Evolutionary conservation across 2,329 filamentous ascomycete species (phyloP), one percentile per base, ranked within the genome.

Genomic region (Penicillium brevicompactum): DNA sequence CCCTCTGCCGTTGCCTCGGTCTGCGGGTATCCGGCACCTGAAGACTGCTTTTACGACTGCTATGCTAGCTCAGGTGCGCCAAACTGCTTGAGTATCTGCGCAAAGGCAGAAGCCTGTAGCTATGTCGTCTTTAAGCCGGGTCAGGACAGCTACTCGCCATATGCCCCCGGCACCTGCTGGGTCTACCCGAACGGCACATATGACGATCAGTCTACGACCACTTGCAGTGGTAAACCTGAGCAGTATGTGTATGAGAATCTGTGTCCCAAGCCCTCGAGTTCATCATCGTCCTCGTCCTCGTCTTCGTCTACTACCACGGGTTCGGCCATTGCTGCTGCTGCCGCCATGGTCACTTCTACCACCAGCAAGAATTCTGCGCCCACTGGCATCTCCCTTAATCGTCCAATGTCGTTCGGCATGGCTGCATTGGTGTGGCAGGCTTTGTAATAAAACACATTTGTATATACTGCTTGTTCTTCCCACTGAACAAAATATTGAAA

Each of bases 191-290:
- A 63, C 32, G 67, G 68, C 59, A 61, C 60, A 46, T 71, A 55
- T 45, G 55, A 70, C 44, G 53, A 60, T 21, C 51, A 8, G 7
- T 55, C 56, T 48, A 60, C 47, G 43, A 59, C 49, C 27, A 55
- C 60, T 44, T 70, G 68, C 53, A 64, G 51, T 51, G 66, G 59
- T 43, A 41, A 14, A 38, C 56, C 67, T 32, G 48, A 67, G 54
- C 69, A 70, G 55, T 70, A 51, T 55, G 69, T 70, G 49, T 71
- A 70, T 53, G 53, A 65, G 13, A 70, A 71, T 56, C 5, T 47
- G 37, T 71, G 69, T 48, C 69, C 69, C 52, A 70, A 67, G 63
- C 57, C 62, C n/a, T n/a, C n/a, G n/a, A n/a, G n/a, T n/a, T n/a
- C n/a, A n/a, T n/a, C n/a, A 44, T 59, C 58, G 5, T 1, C 55